Base-by-base conservation (phyloP, 2,329 filamentous ascomycete species). In the Colletotrichum viniferum region DNA sequence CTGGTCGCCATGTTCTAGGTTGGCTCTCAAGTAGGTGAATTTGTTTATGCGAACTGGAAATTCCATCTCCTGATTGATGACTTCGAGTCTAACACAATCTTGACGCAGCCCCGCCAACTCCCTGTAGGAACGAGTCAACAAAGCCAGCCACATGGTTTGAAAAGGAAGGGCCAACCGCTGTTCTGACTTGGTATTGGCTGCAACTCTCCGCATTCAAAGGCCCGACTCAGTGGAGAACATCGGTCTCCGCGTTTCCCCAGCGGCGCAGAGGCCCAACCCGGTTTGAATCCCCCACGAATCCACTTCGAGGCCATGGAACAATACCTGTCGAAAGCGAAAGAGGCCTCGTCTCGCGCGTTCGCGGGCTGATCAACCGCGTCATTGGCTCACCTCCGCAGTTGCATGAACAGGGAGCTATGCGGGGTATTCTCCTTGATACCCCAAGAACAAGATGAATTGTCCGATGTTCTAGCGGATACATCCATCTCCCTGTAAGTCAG, bases 71-170 rank as follows among this genome's bases (percentile, higher is more conserved):
- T 32, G 16, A 18, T 18, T 7, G 36, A 8, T 2, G 16, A 38
- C 8, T 38, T 38, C 16, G 13, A 43, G n/a, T 21, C n/a, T 0
- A 48, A 48, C 43, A 48, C 1, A 1, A 48, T 0, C 43, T 0
- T 48, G 43, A 52, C 43, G 21, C 43, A 52, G n/a, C n/a, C 43
- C 21, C 43, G 43, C 10, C 43, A 0, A 0, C 43, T 48, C n/a
- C 0, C n/a, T 21, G n/a, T 7, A 7, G 43, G n/a, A 52, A 52
- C 43, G 43, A 52, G 43, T 52, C 43, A 21, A 52, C 2, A 0
- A 21, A 21, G 0, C 43, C n/a, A 52, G 43, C 43, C 43, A 21
- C n/a, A 1, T 0, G 6, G 0, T 1, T 52, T 1, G 10, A 52
- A 52, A n/a, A 52, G 43, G n/a, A 52, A 52, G 43, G 43, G 43